These are phyloP conservation scores for Globisporangium polare DNA, from an alignment of 352 stramenopile genomes.

Conservation along the genomic window DNA sequence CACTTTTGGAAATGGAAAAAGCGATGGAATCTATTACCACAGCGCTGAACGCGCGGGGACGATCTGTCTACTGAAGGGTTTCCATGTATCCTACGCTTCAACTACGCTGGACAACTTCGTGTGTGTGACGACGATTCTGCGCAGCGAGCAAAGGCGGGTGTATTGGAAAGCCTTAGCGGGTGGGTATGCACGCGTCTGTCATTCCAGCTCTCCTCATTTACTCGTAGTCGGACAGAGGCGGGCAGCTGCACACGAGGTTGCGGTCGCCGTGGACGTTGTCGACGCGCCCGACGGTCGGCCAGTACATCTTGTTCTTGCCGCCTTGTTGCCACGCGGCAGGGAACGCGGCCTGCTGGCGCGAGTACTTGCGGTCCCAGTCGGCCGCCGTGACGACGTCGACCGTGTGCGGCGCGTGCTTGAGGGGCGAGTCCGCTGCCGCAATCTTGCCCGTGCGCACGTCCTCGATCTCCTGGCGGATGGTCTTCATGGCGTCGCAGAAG, in stretches of 20 bases:
- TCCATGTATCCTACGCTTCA: constrained; percentile 1
- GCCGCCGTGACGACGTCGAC: constrained; percentile 91
- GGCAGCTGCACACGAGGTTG: constrained; percentile 98
- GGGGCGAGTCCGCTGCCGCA: constrained; percentile 88
- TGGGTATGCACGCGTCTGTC: neutral
- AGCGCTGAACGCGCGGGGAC: neutral
- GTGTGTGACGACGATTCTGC: neutral
- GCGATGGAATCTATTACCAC: neutral
- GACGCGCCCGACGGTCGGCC: constrained; percentile 95
- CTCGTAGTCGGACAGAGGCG: constrained; percentile 94
- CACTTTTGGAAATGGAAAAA: neutral
- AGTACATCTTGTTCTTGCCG: constrained; percentile 96
- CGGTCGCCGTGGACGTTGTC: constrained; percentile 99
- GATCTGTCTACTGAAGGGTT: constrained; percentile 6
- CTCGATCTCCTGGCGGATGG: constrained; percentile 97
- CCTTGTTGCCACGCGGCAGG: constrained; percentile 92
- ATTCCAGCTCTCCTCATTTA: constrained; percentile 23
- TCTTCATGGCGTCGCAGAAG: constrained; percentile 95
- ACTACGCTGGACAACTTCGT: constrained; percentile 8
- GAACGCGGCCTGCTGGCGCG: constrained; percentile 92
- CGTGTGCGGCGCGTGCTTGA: constrained; percentile 98
- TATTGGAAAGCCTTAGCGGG: constrained; percentile 11
- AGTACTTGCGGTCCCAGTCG: constrained; percentile 95
- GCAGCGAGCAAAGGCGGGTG: constrained; percentile 7
- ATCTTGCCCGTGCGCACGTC: constrained; percentile 94